Conservation (phyloP, 129 eudicot genomes). For the Artemisia annua region DNA sequence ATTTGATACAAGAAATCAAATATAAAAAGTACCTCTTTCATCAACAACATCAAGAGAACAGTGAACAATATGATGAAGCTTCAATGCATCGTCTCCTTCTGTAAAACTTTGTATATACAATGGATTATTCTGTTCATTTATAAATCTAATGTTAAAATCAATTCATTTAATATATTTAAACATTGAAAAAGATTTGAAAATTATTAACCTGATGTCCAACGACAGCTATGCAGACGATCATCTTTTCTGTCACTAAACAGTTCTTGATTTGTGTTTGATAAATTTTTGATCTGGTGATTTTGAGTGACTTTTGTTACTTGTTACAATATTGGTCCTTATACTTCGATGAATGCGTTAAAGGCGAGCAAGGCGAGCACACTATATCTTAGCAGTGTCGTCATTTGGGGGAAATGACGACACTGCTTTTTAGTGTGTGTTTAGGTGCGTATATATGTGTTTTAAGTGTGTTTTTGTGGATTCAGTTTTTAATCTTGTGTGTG, state of each 20-base stretch:
- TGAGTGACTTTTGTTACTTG: neutral
- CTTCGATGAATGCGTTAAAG: too few relatives aligned
- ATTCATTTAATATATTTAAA: too few relatives aligned
- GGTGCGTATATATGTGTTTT: too few relatives aligned
- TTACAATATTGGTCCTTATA: too few relatives aligned
- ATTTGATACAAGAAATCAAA: neutral
- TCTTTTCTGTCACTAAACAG: slow-evolving; percentile 34
- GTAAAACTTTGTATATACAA: slow-evolving; percentile 92
- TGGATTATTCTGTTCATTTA: slow-evolving; percentile 75
- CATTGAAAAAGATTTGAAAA: neutral
- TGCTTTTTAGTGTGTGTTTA: too few relatives aligned
- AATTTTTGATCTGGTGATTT: neutral
- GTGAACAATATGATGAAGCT: slow-evolving; percentile 96
- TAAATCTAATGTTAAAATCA: neutral
- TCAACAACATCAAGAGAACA: slow-evolving; percentile 98
- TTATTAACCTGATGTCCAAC: slow-evolving; percentile 85
- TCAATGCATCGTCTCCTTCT: slow-evolving; percentile 92
- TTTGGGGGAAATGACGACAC: too few relatives aligned
- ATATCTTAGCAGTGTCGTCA: too few relatives aligned
- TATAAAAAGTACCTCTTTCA: slow-evolving; percentile 65
- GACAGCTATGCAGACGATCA: slow-evolving; percentile 95
- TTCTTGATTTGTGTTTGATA: neutral
- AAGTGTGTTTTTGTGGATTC: too few relatives aligned
- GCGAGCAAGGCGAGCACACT: too few relatives aligned
- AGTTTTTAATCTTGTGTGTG: too few relatives aligned